Conservation (phyloP, 2,329 filamentous ascomycete species). For the Colletotrichum orbiculare region DNA sequence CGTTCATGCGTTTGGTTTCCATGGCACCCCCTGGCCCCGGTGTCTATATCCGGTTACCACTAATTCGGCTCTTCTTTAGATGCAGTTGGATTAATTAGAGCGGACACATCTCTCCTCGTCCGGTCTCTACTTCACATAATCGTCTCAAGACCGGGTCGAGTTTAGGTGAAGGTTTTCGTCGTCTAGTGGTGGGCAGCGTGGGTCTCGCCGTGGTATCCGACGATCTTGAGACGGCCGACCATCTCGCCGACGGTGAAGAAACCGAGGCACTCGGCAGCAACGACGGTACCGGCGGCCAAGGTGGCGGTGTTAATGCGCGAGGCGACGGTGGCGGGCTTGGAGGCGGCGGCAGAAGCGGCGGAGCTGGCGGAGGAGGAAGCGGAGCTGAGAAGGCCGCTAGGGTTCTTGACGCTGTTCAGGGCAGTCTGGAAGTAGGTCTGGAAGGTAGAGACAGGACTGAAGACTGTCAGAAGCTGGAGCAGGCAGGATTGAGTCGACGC, state of each 20-base stretch:
- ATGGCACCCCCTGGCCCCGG: constrained; percentile 23
- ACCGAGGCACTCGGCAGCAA: constrained; percentile 87
- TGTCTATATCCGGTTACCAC: constrained; percentile 31
- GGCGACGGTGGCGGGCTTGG: constrained; percentile 45
- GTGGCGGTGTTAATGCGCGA: constrained; percentile 72
- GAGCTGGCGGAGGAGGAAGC: constrained; percentile 67
- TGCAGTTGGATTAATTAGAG: constrained; percentile 33
- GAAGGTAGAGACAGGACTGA: constrained; percentile 82
- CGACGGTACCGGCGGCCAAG: constrained; percentile 78
- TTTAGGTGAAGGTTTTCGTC: constrained; percentile 10
- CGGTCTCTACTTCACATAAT: constrained; percentile 3
- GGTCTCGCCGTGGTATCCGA: constrained; percentile 85
- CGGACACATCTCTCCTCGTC: constrained; percentile 8
- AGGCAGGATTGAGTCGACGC: constrained; percentile 27
- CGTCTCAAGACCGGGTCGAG: constrained; percentile 11
- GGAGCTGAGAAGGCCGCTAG: constrained; percentile 66
- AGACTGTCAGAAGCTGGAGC: constrained; percentile 2
- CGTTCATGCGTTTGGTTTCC: constrained; percentile 27
- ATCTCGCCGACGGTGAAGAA: constrained; percentile 99
- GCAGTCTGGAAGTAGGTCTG: constrained; percentile 86
- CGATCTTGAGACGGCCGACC: constrained; percentile 92
- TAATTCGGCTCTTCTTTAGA: constrained; percentile 33
- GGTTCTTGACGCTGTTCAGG: constrained; percentile 77
- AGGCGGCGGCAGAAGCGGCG: constrained; percentile 64
- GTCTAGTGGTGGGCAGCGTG: constrained; percentile 69